Percentiles rank a stretch among this genome's conserved stretches.
phyloP scores from a whole-genome alignment of 2,329 filamentous ascomycete species.

The Whalleya microplaca region DNA sequence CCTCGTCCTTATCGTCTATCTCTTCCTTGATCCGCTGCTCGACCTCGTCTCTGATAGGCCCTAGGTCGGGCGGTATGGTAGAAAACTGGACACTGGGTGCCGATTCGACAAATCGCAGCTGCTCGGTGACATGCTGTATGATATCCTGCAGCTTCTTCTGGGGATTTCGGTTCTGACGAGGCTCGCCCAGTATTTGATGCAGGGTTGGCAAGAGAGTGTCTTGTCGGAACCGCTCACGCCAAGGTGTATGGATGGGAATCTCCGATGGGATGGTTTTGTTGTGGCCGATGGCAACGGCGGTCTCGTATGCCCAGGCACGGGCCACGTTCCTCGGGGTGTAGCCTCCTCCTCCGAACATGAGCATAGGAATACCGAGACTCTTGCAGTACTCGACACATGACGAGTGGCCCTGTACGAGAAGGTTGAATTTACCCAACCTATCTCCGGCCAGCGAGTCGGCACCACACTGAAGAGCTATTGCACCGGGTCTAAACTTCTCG shows the following conservation, averaged over 20 bases:
- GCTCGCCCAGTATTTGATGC: conserved; percentile 70
- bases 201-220: conserved; percentile 88
- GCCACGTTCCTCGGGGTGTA: conserved; percentile 98
- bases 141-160: conserved; percentile 76
- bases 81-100: conserved; percentile 88
- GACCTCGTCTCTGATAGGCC: conserved; percentile 68
- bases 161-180: conserved; percentile 77
- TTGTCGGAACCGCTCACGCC: conserved; percentile 85
- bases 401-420: conserved; percentile 93
- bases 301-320: conserved; percentile 96
- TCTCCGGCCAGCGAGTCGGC: conserved; percentile 94
- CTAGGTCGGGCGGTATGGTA: conserved; percentile 77
- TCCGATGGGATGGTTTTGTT: conserved; percentile 70
- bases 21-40: conserved; percentile 70
- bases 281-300: conserved; percentile 81
- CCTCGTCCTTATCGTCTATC: conserved; percentile 60
- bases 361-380: conserved; percentile 74
- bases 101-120: conserved; percentile 81
- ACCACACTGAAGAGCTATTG: conserved; percentile 93
- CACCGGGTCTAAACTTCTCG: conserved; percentile 81
- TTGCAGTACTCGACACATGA: conserved; percentile 91
- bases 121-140: conserved; percentile 78
- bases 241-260: conserved; percentile 80
- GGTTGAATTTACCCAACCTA: conserved; percentile 91
- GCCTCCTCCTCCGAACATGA: conserved; percentile 91